Percentiles rank a stretch among this genome's conserved stretches.
Conservation (phyloP, 192 early-diverging fungal species). For the Entrophospora sp. region DNA sequence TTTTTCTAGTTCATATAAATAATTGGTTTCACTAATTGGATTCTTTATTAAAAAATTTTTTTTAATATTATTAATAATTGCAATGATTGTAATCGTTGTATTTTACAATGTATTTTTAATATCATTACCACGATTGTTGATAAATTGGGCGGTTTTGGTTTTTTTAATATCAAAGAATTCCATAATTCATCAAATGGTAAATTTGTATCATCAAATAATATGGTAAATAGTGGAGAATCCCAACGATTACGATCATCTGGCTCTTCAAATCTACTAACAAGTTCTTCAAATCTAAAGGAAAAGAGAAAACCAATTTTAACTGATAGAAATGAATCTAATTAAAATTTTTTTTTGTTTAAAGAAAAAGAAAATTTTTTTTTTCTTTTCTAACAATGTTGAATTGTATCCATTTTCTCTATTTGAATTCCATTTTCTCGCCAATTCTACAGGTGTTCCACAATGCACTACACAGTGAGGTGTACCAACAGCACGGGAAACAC, state of each 20-base stretch:
- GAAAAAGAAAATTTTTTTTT: too few relatives aligned
- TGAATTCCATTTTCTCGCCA: slow-evolving; percentile 48
- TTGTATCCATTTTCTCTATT: slow-evolving; percentile 38
- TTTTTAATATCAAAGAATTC: slow-evolving; percentile 63
- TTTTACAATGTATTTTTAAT: too few relatives aligned
- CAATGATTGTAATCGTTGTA: too few relatives aligned
- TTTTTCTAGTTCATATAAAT: slow-evolving; percentile 82
- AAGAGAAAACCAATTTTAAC: too few relatives aligned
- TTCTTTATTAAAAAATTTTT: slow-evolving; percentile 37
- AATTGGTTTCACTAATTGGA: slow-evolving; percentile 84
- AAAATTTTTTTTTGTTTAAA: background rate
- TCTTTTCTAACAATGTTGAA: slow-evolving; percentile 26
- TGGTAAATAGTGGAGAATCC: slow-evolving; percentile 94
- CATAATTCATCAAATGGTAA: slow-evolving; percentile 65
- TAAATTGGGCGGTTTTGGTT: slow-evolving; percentile 71
- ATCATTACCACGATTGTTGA: slow-evolving; percentile 78
- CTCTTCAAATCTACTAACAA: slow-evolving; percentile 88
- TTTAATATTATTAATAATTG: too few relatives aligned
- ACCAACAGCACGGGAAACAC: slow-evolving; percentile 71
- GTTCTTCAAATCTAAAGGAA: slow-evolving; percentile 62
- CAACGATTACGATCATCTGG: slow-evolving; percentile 83
- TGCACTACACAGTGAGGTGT: slow-evolving; percentile 85
- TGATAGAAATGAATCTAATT: too few relatives aligned
- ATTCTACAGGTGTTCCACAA: slow-evolving; percentile 47
- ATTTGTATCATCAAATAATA: slow-evolving; percentile 61